These are phyloP conservation scores for Aurantiochytrium sp. DNA, from an alignment of 108 stramenopile genomes.

Conservation along the genomic window DNA sequence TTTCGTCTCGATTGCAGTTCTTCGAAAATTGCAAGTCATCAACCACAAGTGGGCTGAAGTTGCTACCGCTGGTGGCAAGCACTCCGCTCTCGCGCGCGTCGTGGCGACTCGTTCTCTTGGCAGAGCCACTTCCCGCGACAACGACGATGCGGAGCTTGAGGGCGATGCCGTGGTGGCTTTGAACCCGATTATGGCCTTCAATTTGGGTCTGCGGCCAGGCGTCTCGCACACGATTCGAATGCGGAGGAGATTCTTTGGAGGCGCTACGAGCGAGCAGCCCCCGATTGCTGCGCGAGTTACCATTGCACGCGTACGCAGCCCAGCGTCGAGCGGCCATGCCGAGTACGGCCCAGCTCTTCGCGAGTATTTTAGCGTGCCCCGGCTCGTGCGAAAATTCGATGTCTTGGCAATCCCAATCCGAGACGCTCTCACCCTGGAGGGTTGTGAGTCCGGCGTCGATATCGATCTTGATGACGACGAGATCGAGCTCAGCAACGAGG, in stretches of 20 bases:
- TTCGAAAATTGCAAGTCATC: not conserved
- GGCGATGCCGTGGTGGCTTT: not conserved
- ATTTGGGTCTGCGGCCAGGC: not conserved
- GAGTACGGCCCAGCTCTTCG: slow-evolving; percentile 15
- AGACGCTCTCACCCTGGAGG: not conserved
- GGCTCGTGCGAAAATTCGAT: not conserved
- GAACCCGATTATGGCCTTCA: not conserved
- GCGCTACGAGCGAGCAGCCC: not conserved
- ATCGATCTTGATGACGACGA: slow-evolving; percentile 4
- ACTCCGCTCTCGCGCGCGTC: not conserved
- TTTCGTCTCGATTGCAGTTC: not conserved
- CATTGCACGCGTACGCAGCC: slow-evolving; percentile 6
- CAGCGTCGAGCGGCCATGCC: not conserved
- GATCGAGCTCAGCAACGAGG: not conserved
- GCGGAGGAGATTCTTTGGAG: not conserved
- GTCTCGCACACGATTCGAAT: not conserved
- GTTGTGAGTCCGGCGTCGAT: not conserved
- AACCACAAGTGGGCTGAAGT: not conserved
- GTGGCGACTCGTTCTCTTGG: not conserved
- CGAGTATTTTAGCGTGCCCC: not conserved
- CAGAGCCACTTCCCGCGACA: not conserved
- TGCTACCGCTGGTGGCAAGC: not conserved
- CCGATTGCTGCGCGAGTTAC: not conserved
- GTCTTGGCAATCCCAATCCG: not conserved
- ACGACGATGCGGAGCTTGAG: not conserved